Conservation (phyloP, 768 basidiomycete genomes). For the Mycena indigotica region DNA sequence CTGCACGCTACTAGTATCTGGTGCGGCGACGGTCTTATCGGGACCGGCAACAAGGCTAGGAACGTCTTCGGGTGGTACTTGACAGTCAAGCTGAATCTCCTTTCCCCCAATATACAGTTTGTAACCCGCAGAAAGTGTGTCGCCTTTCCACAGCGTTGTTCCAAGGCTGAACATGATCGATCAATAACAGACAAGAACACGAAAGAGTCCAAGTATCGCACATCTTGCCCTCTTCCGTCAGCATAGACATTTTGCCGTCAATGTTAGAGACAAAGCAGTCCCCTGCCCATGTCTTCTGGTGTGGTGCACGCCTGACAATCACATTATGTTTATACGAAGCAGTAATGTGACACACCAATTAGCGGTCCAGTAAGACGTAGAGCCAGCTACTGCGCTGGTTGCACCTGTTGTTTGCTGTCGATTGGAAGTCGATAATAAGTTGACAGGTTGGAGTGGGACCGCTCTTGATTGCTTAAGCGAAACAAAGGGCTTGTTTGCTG, state of each 20-base stretch:
- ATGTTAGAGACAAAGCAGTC: slow-evolving; percentile 63
- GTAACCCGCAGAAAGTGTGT: slow-evolving; percentile 49
- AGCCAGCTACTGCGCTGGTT: slow-evolving; percentile 18
- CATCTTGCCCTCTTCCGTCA: slow-evolving; percentile 74
- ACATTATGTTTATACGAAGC: slow-evolving; percentile 2
- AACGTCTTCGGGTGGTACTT: slow-evolving; percentile 52
- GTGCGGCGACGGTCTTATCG: slow-evolving; percentile 22
- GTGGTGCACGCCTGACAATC: slow-evolving; percentile 62
- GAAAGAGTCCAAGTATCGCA: too few relatives aligned
- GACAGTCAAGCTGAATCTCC: slow-evolving; percentile 62
- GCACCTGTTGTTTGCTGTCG: slow-evolving; percentile 19
- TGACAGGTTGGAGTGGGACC: slow-evolving; percentile 45
- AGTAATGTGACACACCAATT: slow-evolving; percentile 54
- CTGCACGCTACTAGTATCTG: slow-evolving; percentile 20
- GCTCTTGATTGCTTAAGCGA: slow-evolving; percentile 29
- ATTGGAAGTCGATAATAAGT: slow-evolving; percentile 29
- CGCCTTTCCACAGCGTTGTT: slow-evolving; percentile 61
- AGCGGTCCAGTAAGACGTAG: slow-evolving; percentile 61
- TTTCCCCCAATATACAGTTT: slow-evolving; percentile 53
- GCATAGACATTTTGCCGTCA: slow-evolving; percentile 56
- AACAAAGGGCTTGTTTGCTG: slow-evolving; percentile 31
- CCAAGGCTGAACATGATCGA: slow-evolving; percentile 50
- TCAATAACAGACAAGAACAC: too few relatives aligned
- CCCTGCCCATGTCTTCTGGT: slow-evolving; percentile 86
- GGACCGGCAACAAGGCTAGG: slow-evolving; percentile 44